These are phyloP conservation scores for Phytophthora pluvialis DNA, from an alignment of 352 stramenopile species.

Conservation along the genomic window DNA sequence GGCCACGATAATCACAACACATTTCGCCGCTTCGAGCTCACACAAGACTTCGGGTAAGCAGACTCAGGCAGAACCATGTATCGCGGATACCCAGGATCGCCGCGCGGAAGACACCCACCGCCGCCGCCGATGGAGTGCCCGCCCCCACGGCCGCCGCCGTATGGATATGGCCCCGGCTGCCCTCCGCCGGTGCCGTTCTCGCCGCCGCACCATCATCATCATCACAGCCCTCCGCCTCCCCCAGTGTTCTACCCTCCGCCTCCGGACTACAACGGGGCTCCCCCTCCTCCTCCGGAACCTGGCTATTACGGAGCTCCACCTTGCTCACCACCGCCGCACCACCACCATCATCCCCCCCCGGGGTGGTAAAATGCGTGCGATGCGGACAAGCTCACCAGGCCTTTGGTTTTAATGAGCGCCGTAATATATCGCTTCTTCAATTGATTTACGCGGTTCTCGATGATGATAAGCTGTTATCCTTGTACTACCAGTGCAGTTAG, in stretches of 20 bases:
- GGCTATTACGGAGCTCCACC: slow-evolving; percentile 5
- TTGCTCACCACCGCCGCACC: slow-evolving; percentile 4
- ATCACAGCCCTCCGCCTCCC: not conserved
- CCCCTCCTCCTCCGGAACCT: slow-evolving; percentile 9
- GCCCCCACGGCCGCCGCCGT: too few relatives aligned
- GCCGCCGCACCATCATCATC: slow-evolving; percentile 14
- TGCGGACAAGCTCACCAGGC: not conserved
- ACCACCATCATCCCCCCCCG: slow-evolving; percentile 20
- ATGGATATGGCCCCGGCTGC: too few relatives aligned
- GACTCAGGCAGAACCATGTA: too few relatives aligned
- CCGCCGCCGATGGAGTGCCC: too few relatives aligned
- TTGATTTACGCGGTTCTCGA: not conserved
- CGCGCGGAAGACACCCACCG: too few relatives aligned
- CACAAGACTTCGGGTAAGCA: too few relatives aligned
- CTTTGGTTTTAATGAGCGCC: not conserved
- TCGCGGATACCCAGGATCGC: too few relatives aligned
- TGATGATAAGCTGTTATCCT: too few relatives aligned
- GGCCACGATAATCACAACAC: too few relatives aligned
- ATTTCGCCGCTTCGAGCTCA: too few relatives aligned
- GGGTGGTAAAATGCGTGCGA: slow-evolving; percentile 13
- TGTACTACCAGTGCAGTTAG: too few relatives aligned
- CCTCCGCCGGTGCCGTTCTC: too few relatives aligned
- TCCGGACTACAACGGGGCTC: slow-evolving; percentile 10
- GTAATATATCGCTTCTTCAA: slow-evolving; percentile 2
- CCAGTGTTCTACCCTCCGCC: not conserved